Evolutionary conservation across 2,329 filamentous ascomycete species (phyloP), one percentile per base, ranked within the genome.

Genomic region (Talaromyces sp.): DNA sequence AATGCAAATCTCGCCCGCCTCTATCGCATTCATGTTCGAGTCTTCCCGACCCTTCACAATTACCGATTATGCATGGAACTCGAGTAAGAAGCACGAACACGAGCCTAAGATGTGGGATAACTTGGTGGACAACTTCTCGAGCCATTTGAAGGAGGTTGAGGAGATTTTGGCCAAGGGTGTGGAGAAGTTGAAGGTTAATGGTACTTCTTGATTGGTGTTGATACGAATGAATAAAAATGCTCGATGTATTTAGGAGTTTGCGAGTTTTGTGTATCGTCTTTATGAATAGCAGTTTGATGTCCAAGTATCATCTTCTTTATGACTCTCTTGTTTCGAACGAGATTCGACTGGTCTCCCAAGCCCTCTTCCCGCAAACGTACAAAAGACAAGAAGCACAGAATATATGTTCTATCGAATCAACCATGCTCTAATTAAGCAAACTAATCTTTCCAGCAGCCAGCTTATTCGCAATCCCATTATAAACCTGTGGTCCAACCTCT

Each of bases 91-190:
- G 61, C 77, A 81, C 64, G 80, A 81, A 66, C 81, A 82, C 64
- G 80, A 83, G 62, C 79, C 80, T 0, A 81, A 78, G 69, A 82
- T 85, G 83, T 85, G 83, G 83, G 83, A 86, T 71, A 75, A 79
- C 61, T 73, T 85, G 9, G 81, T 85, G 1, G 83, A 84, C 69
- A 83, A 84, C 68, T 85, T 85, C 66, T 80, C 78, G 0, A 74
- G 70, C 56, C 79, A 84, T 67, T 74, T 76, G 22, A 76, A 82
- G 31, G 82, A 83, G 68, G 75, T 84, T 11, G 78, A 83, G 61
- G 78, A 76, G 68, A 77, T 83, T 61, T 64, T 84, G 66, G 73
- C 72, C 0, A 74, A 76, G 63, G 74, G 70, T 61, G 68, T 66
- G 1, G 68, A 72, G 61, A 68, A 62, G 47, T 47, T 70, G 19